phyloP scores from a whole-genome alignment of 257 asterid genomes.

The Fraxinus americana region DNA sequence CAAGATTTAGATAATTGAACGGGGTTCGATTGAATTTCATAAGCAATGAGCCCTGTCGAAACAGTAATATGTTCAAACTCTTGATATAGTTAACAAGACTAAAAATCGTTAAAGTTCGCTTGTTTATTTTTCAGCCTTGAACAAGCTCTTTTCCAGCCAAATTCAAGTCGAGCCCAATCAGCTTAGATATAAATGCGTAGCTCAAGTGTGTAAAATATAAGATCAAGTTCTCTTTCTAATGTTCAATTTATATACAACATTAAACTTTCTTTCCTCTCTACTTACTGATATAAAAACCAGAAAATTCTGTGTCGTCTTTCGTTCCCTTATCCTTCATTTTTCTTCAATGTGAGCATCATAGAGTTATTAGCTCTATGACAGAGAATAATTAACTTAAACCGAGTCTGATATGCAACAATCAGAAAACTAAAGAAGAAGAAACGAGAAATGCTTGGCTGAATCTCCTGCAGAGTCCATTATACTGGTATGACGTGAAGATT shows the following conservation, averaged over 20 bases:
- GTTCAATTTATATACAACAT: neutral
- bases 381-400: too few species aligned
- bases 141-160: neutral
- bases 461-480: too few species aligned
- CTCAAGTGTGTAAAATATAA: neutral
- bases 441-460: too few species aligned
- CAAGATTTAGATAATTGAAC: neutral
- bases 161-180: neutral
- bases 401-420: neutral
- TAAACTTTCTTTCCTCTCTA: neutral
- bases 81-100: neutral
- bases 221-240: neutral
- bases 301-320: neutral
- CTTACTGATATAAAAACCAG: neutral
- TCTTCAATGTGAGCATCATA: neutral
- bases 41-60: neutral
- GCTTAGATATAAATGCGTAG: neutral
- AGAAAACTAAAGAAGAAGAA: neutral
- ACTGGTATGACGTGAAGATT: too few species aligned
- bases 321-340: neutral
- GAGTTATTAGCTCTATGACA: neutral
- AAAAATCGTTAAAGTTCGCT: neutral
- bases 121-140: neutral
- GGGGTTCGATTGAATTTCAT: neutral
- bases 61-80: neutral